phyloP scores from a whole-genome alignment of 2,329 filamentous ascomycete species.

The Dendrostoma leiphaemia region DNA sequence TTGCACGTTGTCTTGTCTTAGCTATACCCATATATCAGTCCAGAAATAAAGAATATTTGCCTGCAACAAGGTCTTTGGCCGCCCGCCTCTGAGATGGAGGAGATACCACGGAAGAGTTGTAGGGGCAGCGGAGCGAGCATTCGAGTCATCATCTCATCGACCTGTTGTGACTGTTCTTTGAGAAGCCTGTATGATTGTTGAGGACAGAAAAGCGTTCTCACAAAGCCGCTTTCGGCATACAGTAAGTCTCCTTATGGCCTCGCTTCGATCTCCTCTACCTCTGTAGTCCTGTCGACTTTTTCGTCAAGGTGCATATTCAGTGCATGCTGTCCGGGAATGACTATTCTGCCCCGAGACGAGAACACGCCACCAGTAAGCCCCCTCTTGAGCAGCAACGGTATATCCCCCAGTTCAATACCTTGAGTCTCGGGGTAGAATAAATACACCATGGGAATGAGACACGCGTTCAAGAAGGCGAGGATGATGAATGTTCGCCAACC shows the following conservation, averaged over 20 bases:
- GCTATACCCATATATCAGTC: background rate
- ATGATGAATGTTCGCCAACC: constrained; percentile 24
- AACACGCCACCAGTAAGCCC: constrained; percentile 34
- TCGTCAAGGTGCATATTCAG: background rate
- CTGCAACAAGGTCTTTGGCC: background rate
- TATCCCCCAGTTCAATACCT: constrained; percentile 41
- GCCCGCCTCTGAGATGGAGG: background rate
- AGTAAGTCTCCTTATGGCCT: background rate
- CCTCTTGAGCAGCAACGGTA: constrained; percentile 38
- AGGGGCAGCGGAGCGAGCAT: background rate
- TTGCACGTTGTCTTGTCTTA: background rate
- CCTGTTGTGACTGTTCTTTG: too few relatives aligned
- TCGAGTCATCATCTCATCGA: background rate
- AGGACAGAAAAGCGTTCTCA: too few relatives aligned
- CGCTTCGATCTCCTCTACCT: background rate
- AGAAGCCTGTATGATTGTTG: too few relatives aligned
- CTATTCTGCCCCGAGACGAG: constrained; percentile 5
- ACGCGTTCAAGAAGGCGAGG: constrained; percentile 19
- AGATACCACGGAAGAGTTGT: too few relatives aligned
- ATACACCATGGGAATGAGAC: constrained; percentile 34
- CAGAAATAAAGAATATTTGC: background rate
- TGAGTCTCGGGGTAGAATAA: constrained; percentile 44
- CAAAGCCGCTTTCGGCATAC: too few relatives aligned
- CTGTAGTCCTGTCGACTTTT: background rate
- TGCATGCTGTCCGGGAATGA: constrained; percentile 4